Conservation (phyloP, 768 basidiomycete species). For the Lentinula detonsa region DNA sequence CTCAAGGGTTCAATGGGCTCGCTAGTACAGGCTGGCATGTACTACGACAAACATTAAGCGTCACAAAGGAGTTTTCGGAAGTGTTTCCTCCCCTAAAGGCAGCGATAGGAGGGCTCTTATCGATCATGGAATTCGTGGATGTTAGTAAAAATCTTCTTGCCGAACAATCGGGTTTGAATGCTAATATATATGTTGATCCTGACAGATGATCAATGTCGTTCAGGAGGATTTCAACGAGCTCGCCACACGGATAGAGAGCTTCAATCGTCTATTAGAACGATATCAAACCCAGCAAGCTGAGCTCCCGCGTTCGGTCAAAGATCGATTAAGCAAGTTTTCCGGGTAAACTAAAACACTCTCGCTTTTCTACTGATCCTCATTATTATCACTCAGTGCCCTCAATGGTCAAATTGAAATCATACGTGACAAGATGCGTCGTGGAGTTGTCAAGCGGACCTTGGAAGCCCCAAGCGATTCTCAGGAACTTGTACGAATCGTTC, state of each 20-base stretch:
- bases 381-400: neutral
- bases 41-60: neutral
- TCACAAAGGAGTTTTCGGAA: neutral
- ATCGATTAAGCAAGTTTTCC: neutral
- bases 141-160: neutral
- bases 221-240: neutral
- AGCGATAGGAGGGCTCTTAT: neutral
- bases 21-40: neutral
- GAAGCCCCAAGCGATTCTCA: neutral
- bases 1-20: neutral
- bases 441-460: neutral
- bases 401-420: neutral
- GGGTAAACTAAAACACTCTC: neutral
- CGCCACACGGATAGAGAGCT: neutral
- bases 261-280: neutral
- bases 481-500: neutral
- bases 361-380: neutral
- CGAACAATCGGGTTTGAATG: no score
- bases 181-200: neutral
- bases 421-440: neutral
- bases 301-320: neutral
- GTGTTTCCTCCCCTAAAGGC: neutral
- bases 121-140: neutral
- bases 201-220: neutral
- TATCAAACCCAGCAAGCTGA: neutral